These are phyloP conservation scores for Termitomyces sp. DNA, from an alignment of 768 basidiomycete genomes.

Conservation along the genomic window DNA sequence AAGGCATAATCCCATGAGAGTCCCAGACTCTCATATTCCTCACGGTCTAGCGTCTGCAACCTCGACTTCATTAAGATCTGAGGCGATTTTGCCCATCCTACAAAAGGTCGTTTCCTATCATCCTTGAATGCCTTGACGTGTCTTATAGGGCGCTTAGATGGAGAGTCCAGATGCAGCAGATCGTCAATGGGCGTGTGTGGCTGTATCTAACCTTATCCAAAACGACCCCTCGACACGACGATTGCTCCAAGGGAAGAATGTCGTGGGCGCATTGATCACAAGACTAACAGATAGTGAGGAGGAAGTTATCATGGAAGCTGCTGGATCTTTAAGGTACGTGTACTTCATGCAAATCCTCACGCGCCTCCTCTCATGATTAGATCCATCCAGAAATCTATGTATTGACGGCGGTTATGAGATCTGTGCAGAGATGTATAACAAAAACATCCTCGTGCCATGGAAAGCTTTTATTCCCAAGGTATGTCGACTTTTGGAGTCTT, in stretches of 20 bases:
- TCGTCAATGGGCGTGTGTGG: slow-evolving; percentile 94
- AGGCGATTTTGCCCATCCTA: slow-evolving; percentile 82
- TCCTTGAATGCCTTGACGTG: background rate
- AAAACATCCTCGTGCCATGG: slow-evolving; percentile 80
- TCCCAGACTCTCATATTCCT: slow-evolving; percentile 89
- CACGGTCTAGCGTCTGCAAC: slow-evolving; percentile 76
- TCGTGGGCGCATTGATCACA: slow-evolving; percentile 82
- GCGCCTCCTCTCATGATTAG: background rate
- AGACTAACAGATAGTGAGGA: slow-evolving; percentile 88
- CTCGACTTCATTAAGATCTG: slow-evolving; percentile 68
- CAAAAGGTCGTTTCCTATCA: slow-evolving; percentile 60
- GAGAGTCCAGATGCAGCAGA: slow-evolving; percentile 73
- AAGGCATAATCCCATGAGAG: slow-evolving; percentile 90
- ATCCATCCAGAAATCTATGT: slow-evolving; percentile 72
- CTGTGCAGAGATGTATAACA: slow-evolving; percentile 97
- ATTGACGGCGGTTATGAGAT: slow-evolving; percentile 96
- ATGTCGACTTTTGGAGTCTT: slow-evolving; percentile 5
- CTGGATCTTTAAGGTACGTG: slow-evolving; percentile 79
- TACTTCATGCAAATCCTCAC: background rate
- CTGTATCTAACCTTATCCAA: slow-evolving; percentile 92
- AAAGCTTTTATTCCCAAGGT: slow-evolving; percentile 80
- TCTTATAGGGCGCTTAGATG: slow-evolving; percentile 45
- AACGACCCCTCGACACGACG: slow-evolving; percentile 92
- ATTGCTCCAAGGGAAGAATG: slow-evolving; percentile 85
- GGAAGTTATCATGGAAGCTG: slow-evolving; percentile 87